Percentiles rank a stretch among this genome's conserved stretches.
Evolutionary conservation across 331 rosid genomes (phyloP).

Genomic region (Phaseolus coccineus): DNA sequence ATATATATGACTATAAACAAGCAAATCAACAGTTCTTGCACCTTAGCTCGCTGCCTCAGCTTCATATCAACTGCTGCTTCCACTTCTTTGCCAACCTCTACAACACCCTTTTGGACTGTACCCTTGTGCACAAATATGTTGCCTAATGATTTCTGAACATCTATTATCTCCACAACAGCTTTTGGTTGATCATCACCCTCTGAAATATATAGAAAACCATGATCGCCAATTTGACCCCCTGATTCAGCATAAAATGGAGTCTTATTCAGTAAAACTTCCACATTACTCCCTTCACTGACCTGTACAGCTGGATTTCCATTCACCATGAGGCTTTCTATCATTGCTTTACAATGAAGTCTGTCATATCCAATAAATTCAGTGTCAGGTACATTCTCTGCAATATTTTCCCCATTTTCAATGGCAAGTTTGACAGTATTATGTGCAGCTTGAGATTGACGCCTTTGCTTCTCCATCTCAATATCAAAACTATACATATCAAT

Average conservation of each 20-base stretch:
- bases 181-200: slow-evolving; percentile 65
- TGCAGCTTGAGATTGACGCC: slow-evolving; percentile 98
- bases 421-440: slow-evolving; percentile 80
- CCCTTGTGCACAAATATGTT: slow-evolving; percentile 93
- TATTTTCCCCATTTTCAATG: slow-evolving; percentile 68
- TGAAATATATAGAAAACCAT: slow-evolving; percentile 73
- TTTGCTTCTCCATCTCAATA: slow-evolving; percentile 92
- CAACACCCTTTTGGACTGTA: slow-evolving; percentile 73
- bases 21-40: slow-evolving; percentile 39
- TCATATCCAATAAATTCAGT: slow-evolving; percentile 94
- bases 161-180: slow-evolving; percentile 81
- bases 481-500: slow-evolving; percentile 82
- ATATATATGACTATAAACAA: slow-evolving; percentile 32
- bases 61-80: slow-evolving; percentile 83
- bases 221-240: slow-evolving; percentile 95
- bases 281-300: slow-evolving; percentile 81
- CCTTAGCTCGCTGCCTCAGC: slow-evolving; percentile 93
- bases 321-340: slow-evolving; percentile 78
- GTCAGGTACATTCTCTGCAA: slow-evolving; percentile 68
- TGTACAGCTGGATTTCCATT: slow-evolving; percentile 75
- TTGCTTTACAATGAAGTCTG: slow-evolving; percentile 74
- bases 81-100: slow-evolving; percentile 93
- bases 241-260: slow-evolving; percentile 99
- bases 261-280: slow-evolving; percentile 79
- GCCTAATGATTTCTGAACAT: slow-evolving; percentile 87